Evolutionary conservation across 768 basidiomycete species (phyloP).

Genomic region (Xanthoconium purpureum): DNA sequence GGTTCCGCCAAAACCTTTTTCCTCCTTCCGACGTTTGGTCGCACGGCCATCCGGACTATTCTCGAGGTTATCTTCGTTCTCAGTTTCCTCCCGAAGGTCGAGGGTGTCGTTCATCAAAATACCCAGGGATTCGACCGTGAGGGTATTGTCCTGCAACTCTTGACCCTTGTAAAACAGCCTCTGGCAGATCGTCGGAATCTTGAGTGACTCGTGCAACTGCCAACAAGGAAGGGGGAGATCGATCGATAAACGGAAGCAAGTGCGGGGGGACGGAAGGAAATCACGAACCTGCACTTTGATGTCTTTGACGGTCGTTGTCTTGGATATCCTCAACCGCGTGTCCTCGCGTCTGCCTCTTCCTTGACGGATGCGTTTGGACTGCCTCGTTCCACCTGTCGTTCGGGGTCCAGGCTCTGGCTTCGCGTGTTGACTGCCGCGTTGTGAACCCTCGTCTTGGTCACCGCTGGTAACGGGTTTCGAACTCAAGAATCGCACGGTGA

Average conservation of each 20-base stretch:
- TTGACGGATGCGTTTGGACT: slow-evolving; percentile 69
- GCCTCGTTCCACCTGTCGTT: slow-evolving; percentile 46
- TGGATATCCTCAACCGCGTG: slow-evolving; percentile 54
- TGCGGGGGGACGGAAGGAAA: too few species aligned
- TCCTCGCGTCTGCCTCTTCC: slow-evolving; percentile 49
- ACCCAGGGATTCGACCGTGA: slow-evolving; percentile 50
- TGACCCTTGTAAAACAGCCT: slow-evolving; percentile 57
- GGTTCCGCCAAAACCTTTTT: slow-evolving; percentile 74
- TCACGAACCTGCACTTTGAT: slow-evolving; percentile 66
- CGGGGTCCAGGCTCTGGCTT: slow-evolving; percentile 36
- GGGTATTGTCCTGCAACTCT: slow-evolving; percentile 63
- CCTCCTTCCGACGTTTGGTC: slow-evolving; percentile 46
- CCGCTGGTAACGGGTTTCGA: slow-evolving; percentile 32
- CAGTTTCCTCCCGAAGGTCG: slow-evolving; percentile 62
- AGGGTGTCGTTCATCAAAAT: slow-evolving; percentile 61
- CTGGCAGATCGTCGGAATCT: slow-evolving; percentile 75
- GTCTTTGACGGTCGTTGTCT: slow-evolving; percentile 70
- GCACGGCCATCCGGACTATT: slow-evolving; percentile 47
- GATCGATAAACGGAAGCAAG: not conserved
- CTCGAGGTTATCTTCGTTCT: slow-evolving; percentile 53
- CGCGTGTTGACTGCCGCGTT: slow-evolving; percentile 28
- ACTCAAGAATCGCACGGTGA: slow-evolving; percentile 51
- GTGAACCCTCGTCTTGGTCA: slow-evolving; percentile 24
- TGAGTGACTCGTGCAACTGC: slow-evolving; percentile 60
- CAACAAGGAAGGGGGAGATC: not conserved